Base-by-base conservation (phyloP, 1,284 basidiomycete genomes). In the Ustilago bromivora region DNA sequence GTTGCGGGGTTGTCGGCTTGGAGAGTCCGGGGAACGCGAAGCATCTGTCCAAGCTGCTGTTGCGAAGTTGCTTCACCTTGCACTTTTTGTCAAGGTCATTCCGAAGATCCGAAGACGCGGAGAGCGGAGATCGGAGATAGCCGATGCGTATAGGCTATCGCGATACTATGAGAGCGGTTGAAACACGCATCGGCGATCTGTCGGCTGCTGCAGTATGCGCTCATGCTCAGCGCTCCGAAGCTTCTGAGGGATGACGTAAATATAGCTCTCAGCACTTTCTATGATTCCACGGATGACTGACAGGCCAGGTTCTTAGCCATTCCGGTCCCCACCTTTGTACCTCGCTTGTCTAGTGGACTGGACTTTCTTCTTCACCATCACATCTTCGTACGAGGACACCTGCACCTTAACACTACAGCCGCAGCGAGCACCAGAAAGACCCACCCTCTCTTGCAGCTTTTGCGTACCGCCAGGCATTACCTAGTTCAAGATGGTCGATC, bases 71-170 rank as follows among this genome's bases (percentile, higher is more conserved):
- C n/a, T 31, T 12, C 10, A 17, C n/a, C 55, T 31, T 13, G 15
- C 40, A 43, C 55, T 40, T 41, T 41, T 41, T n/a, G 38, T 31
- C 19, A 38, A 23, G 38, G 23, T 57, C 56, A 19, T 64, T 64
- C 71, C 71, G 71, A 73, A 46, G 65, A 68, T 68, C 71, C 71
- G 71, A 73, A 1, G 53, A 54, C 28, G 71, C 66, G 66, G 66
- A 73, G 71, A 23, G 71, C 71, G 71, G 66, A 73, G 71, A 64
- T 51, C 71, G 71, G 66, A 73, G 71, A 64, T 51, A 58, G 58
- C 65, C 70, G 70, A 66, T 31, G 17, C 4, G 11, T 54, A 40
- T 23, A 51, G 38, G 3, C 35, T 36, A 38, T 46, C 32, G 34
- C 11, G 35, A 28, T 60, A 5, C 13, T 4, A 13, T n/a, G 6